phyloP scores from a whole-genome alignment of 345 rosid species.

The Fremontodendron californicum region DNA sequence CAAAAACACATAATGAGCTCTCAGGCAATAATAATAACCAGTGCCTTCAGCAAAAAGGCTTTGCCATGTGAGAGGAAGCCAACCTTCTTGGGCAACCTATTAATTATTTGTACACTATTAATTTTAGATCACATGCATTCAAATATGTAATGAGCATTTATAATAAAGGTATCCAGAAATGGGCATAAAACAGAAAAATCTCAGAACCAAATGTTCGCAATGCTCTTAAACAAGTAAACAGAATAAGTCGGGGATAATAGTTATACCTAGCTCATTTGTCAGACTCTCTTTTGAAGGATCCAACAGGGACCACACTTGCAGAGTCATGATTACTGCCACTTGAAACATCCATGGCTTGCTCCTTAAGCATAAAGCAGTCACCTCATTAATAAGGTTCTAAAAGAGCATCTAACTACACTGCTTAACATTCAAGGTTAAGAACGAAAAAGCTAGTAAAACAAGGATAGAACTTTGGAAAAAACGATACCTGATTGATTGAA shows the following conservation, averaged over 20 bases:
- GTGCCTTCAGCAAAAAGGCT: neutral
- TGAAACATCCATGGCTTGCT: constrained; percentile 49
- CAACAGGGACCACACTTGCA: constrained; percentile 50
- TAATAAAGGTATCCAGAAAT: neutral
- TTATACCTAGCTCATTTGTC: constrained; percentile 54
- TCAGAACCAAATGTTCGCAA: constrained; percentile 15
- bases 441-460: neutral
- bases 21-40: neutral
- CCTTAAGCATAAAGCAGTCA: constrained; percentile 17
- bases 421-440: constrained; percentile 5
- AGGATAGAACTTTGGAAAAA: neutral
- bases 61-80: constrained; percentile 4
- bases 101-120: neutral
- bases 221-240: neutral
- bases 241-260: neutral
- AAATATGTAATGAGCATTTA: neutral
- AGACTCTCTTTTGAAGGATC: constrained; percentile 55
- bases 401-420: neutral
- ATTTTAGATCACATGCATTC: neutral
- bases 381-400: neutral
- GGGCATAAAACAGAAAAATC: neutral
- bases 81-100: neutral
- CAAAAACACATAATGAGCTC: neutral
- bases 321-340: constrained; percentile 51
- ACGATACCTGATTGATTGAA: constrained; percentile 47